A percentile compares a stretch with the other conserved stretches of the same genome.
Evolutionary conservation across 1,139 yeast species (phyloP).

Genomic region (Debaryomyces sp.): DNA sequence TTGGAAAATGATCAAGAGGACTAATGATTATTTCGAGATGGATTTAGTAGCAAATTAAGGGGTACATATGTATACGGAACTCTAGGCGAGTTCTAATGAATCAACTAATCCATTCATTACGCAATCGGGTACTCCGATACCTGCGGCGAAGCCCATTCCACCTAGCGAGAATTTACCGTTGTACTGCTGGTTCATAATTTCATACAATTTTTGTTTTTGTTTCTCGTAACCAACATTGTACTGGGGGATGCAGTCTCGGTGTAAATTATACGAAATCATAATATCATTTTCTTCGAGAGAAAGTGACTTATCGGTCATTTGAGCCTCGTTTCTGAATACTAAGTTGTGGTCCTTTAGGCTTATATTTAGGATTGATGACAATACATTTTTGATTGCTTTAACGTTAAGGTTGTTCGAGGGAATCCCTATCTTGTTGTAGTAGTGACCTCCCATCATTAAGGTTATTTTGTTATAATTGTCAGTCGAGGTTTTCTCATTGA

Average conservation of each 20-base stretch:
- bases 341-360: conserved; percentile 38
- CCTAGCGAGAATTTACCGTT: conserved; percentile 58
- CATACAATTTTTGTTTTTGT: conserved; percentile 38
- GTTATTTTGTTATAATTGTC: conserved; percentile 68
- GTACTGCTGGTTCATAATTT: conserved; percentile 34
- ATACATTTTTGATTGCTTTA: conserved; percentile 46
- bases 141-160: conserved; percentile 82
- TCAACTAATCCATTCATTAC: conserved; percentile 63
- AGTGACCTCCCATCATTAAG: conserved; percentile 89
- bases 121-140: conserved; percentile 91
- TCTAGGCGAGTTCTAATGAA: conserved; percentile 36
- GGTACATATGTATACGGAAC: not conserved
- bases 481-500: not conserved
- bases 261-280: conserved; percentile 38
- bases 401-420: conserved; percentile 51
- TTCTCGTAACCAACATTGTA: conserved; percentile 72
- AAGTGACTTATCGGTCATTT: conserved; percentile 22
- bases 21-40: not conserved
- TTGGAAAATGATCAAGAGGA: conserved; percentile 8
- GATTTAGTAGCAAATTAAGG: not conserved
- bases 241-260: conserved; percentile 75
- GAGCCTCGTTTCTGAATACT: conserved; percentile 29
- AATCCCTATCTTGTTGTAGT: conserved; percentile 35
- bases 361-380: conserved; percentile 53
- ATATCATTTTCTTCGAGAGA: conserved; percentile 32